These are phyloP conservation scores for Exserohilum rostratum DNA, from an alignment of 2,329 filamentous ascomycete species.

Conservation along the genomic window DNA sequence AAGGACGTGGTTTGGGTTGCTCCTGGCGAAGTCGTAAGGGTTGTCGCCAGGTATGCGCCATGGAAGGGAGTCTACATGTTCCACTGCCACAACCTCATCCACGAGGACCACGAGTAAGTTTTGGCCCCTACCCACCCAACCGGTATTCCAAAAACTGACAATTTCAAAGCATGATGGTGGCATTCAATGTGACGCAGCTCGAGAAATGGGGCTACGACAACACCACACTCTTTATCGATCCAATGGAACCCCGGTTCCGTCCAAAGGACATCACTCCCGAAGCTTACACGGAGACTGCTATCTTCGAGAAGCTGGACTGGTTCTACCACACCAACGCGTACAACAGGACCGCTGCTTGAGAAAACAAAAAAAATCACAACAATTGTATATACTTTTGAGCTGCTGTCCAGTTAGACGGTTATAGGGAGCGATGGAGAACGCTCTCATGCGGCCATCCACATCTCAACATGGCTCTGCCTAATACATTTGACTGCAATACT, in stretches of 20 bases:
- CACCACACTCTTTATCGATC: constrained; percentile 41
- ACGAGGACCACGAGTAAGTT: constrained; percentile 51
- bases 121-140: no score
- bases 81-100: constrained; percentile 55
- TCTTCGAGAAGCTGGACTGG: constrained; percentile 37
- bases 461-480: background rate
- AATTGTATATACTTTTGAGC: background rate
- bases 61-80: constrained; percentile 59
- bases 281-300: constrained; percentile 35
- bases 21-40: constrained; percentile 50
- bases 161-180: constrained; percentile 47
- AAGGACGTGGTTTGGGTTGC: constrained; percentile 66
- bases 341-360: constrained; percentile 16
- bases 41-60: constrained; percentile 40
- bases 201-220: constrained; percentile 42
- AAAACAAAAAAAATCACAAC: background rate
- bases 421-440: background rate
- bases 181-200: constrained; percentile 52
- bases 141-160: constrained; percentile 5
- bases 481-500: no score
- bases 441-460: background rate
- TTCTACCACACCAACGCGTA: constrained; percentile 43
- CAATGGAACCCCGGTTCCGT: constrained; percentile 37
- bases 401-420: background rate
- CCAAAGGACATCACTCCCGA: constrained; percentile 29